Percentiles rank a stretch among this genome's conserved stretches.
Evolutionary conservation across 352 stramenopile species (phyloP).

Genomic region (Globisporangium okanoganense): DNA sequence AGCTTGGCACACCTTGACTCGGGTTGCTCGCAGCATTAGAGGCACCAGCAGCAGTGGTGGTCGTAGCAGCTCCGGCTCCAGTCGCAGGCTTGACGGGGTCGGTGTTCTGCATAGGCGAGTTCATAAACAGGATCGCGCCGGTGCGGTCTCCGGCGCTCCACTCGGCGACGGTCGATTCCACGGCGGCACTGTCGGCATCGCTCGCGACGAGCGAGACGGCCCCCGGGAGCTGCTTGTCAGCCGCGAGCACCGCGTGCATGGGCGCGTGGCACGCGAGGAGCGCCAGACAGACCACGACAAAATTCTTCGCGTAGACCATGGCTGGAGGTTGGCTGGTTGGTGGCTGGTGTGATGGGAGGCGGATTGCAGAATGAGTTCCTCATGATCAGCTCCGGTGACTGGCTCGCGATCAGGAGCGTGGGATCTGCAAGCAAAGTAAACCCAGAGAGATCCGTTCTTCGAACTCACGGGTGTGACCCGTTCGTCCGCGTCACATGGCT

Average conservation of each 20-base stretch:
- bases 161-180: constrained; percentile 4
- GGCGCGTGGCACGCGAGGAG: neutral
- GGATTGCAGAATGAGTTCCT: constrained; percentile 5
- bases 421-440: neutral
- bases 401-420: neutral
- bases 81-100: neutral
- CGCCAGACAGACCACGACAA: neutral
- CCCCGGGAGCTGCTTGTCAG: neutral
- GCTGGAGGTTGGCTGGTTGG: neutral
- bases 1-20: neutral
- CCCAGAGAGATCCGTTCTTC: neutral
- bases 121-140: neutral
- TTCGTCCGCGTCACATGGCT: neutral
- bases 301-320: constrained; percentile 7
- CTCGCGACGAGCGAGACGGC: neutral
- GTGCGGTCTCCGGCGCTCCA: constrained; percentile 3
- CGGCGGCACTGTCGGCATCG: neutral
- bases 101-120: constrained; percentile 9
- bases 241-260: neutral
- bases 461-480: neutral
- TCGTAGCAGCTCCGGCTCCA: neutral
- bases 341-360: neutral
- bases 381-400: neutral
- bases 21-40: neutral
- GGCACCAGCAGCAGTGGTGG: neutral